Percentiles rank a stretch among this genome's conserved stretches.
phyloP scores from a whole-genome alignment of 2,329 filamentous ascomycete species.

The Herpotrichia juniperi region DNA sequence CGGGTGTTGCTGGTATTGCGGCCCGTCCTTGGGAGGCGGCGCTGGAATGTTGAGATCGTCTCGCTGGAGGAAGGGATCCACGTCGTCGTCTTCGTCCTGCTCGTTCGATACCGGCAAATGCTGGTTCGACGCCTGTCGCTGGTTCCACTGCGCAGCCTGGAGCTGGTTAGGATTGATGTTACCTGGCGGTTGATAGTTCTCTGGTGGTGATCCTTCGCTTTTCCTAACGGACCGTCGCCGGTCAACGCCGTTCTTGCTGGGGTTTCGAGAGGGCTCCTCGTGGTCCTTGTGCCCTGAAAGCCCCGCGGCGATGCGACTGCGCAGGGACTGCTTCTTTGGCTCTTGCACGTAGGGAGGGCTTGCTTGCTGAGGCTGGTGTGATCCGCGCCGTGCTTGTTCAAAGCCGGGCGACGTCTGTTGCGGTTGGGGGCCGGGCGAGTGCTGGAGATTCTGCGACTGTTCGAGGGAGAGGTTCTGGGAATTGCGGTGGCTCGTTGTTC shows the following conservation, averaged over 20 bases:
- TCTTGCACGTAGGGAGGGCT: conserved; percentile 20
- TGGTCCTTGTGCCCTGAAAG: conserved; percentile 34
- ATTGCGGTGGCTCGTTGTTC: conserved; percentile 37
- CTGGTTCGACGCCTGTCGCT: conserved; percentile 36
- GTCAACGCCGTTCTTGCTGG: conserved; percentile 37
- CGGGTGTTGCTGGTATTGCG: conserved; percentile 33
- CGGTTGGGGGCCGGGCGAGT: neutral
- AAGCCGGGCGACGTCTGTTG: conserved; percentile 28
- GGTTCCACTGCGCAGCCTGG: conserved; percentile 29
- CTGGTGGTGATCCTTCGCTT: conserved; percentile 30
- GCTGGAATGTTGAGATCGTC: conserved; percentile 34
- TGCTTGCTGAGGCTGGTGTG: conserved; percentile 28
- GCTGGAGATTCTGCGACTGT: conserved; percentile 14
- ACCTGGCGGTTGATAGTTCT: conserved; percentile 32
- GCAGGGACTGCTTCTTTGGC: conserved; percentile 39
- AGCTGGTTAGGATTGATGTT: conserved; percentile 21
- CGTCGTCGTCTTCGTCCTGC: conserved; percentile 42
- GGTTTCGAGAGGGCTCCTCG: conserved; percentile 33
- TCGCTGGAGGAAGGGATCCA: conserved; percentile 47
- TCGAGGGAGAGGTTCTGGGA: conserved; percentile 39
- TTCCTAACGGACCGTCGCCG: conserved; percentile 45
- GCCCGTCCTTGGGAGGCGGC: conserved; percentile 44
- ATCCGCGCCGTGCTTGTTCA: conserved; percentile 29
- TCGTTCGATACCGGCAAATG: conserved; percentile 44
- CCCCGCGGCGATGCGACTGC: conserved; percentile 39